Evolutionary conservation across 2,329 filamentous ascomycete genomes (phyloP).

Genomic region (Alternaria postmessia): DNA sequence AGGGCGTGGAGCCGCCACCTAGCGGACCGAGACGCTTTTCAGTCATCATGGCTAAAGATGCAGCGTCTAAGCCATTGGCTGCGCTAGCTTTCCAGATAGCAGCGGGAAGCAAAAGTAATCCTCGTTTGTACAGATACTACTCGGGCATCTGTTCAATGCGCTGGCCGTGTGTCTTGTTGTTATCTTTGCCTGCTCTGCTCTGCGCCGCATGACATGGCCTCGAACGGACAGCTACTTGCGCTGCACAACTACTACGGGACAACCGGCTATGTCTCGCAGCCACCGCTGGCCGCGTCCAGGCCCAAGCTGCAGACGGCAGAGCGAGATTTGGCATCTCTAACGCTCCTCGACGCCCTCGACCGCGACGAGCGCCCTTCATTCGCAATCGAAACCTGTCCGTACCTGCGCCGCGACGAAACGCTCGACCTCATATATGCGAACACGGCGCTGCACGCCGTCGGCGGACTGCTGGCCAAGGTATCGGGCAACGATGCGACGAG

Average conservation of each 20-base stretch:
- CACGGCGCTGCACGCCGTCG: constrained; percentile 26
- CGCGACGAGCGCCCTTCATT: constrained; percentile 38
- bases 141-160: background rate
- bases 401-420: constrained; percentile 11
- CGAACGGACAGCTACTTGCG: constrained; percentile 6
- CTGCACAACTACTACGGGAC: constrained; percentile 3
- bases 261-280: background rate
- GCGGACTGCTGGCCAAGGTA: constrained; percentile 29
- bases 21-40: constrained; percentile 6
- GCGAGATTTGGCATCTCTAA: constrained; percentile 18
- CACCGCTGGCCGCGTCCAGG: constrained; percentile 8
- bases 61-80: background rate
- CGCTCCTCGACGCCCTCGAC: constrained; percentile 34
- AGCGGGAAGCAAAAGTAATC: constrained; percentile 2
- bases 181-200: background rate
- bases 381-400: constrained; percentile 22
- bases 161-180: background rate
- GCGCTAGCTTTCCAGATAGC: constrained; percentile 3
- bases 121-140: background rate
- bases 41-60: constrained; percentile 3
- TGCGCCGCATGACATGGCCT: constrained; percentile 9
- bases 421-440: constrained; percentile 39
- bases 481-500: constrained; percentile 22
- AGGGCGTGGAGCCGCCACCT: constrained; percentile 3
- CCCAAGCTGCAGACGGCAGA: constrained; percentile 13